A percentile compares a stretch with the other conserved stretches of the same genome.
phyloP scores from a whole-genome alignment of 2,329 filamentous ascomycete genomes.

The Orbilia brochopaga region DNA sequence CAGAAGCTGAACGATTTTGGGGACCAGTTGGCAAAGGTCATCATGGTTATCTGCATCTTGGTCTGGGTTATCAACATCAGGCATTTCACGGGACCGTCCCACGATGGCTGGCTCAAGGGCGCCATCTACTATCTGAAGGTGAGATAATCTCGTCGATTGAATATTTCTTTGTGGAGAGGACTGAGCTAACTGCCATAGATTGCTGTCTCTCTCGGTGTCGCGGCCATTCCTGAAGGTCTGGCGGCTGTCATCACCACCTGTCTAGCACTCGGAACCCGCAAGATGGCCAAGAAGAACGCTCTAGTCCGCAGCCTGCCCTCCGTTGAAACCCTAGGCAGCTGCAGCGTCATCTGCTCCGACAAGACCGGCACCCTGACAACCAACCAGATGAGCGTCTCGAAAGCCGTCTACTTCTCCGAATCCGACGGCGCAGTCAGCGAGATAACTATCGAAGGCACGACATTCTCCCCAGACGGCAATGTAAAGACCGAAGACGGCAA shows the following conservation, averaged over 20 bases:
- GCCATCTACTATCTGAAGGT: conserved; percentile 97
- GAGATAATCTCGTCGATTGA: conserved; percentile 16
- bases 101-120: conserved; percentile 92
- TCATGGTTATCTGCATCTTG: conserved; percentile 92
- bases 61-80: conserved; percentile 99
- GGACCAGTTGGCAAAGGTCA: conserved; percentile 94
- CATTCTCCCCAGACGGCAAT: conserved; percentile 81
- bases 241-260: conserved; percentile 99
- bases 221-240: conserved; percentile 94
- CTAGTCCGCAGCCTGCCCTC: conserved; percentile 95
- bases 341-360: conserved; percentile 99
- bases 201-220: conserved; percentile 95
- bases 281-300: conserved; percentile 98
- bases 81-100: conserved; percentile 92
- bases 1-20: conserved; percentile 99
- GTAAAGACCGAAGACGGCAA: conserved; percentile 65
- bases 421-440: conserved; percentile 31
- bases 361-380: conserved; percentile 98
- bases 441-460: conserved; percentile 78
- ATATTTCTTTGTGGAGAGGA: not conserved
- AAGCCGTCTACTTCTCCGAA: conserved; percentile 74
- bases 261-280: conserved; percentile 90
- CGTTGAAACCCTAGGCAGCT: conserved; percentile 96
- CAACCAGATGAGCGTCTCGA: conserved; percentile 99
- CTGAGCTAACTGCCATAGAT: conserved; percentile 63